phyloP scores from a whole-genome alignment of 1,284 basidiomycete species.

The Leccinum huronense region DNA sequence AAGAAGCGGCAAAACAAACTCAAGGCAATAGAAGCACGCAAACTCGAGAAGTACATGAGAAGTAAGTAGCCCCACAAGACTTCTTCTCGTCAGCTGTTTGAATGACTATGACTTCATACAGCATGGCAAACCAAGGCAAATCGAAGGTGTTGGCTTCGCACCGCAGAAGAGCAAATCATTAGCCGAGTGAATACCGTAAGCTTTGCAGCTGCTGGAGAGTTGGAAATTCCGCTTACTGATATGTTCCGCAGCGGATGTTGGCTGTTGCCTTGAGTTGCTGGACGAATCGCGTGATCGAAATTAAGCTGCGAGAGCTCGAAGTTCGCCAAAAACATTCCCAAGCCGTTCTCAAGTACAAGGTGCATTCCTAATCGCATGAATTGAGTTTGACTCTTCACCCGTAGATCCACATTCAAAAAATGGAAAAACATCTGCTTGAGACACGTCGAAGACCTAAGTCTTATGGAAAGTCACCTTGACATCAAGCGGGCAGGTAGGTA shows the following conservation, averaged over 20 bases:
- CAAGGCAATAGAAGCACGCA: constrained; percentile 42
- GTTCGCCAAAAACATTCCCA: constrained; percentile 51
- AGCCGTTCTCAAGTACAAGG: constrained; percentile 47
- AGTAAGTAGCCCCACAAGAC: constrained; percentile 38
- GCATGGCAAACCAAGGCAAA: constrained; percentile 47
- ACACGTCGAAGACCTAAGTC: constrained; percentile 65
- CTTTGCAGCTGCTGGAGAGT: neutral
- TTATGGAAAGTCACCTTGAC: constrained; percentile 78
- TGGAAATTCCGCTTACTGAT: constrained; percentile 9
- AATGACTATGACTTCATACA: constrained; percentile 29
- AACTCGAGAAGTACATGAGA: constrained; percentile 43
- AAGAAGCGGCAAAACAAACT: constrained; percentile 49
- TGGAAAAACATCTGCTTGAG: constrained; percentile 63
- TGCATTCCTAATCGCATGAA: neutral
- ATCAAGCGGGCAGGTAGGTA: constrained; percentile 69
- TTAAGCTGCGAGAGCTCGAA: constrained; percentile 70
- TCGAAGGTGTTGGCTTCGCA: constrained; percentile 26
- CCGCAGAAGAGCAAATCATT: constrained; percentile 31
- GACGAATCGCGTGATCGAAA: constrained; percentile 69
- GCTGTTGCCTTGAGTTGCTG: constrained; percentile 50
- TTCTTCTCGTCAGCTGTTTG: constrained; percentile 13
- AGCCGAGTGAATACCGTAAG: constrained; percentile 22
- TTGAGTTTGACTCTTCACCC: constrained; percentile 10
- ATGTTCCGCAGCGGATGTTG: constrained; percentile 50
- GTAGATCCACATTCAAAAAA: constrained; percentile 57